These are phyloP conservation scores for Phytopythium kandeliae DNA, from an alignment of 352 stramenopile genomes.

Conservation along the genomic window DNA sequence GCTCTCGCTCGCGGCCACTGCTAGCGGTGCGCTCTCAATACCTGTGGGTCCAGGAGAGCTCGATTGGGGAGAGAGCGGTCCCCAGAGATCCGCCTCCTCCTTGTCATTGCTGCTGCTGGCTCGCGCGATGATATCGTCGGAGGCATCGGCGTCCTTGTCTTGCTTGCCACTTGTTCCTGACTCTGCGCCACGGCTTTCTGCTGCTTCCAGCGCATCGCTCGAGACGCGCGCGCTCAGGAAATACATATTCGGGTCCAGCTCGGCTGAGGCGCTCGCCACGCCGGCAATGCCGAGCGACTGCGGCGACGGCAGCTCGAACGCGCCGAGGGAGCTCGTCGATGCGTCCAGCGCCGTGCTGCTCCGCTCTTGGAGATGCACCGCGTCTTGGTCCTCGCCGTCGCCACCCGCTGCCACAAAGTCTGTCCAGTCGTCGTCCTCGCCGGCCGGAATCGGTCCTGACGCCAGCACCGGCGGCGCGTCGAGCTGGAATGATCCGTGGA, in stretches of 20 bases:
- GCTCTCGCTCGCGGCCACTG: not conserved
- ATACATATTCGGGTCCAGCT: slow-evolving; percentile 2
- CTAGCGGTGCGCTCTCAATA: not conserved
- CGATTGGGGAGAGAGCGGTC: not conserved
- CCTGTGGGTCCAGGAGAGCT: not conserved
- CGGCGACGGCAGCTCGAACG: slow-evolving; percentile 5
- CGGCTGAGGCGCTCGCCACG: not conserved
- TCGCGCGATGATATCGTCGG: not conserved
- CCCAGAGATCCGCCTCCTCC: not conserved
- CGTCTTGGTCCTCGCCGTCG: not conserved
- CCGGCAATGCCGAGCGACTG: slow-evolving; percentile 7
- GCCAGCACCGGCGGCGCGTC: not conserved
- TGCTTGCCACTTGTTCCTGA: too few relatives aligned
- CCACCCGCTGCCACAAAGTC: slow-evolving; percentile 4
- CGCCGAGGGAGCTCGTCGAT: not conserved
- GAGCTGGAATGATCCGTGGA: slow-evolving; percentile 22
- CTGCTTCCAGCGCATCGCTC: not conserved
- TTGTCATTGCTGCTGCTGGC: not conserved
- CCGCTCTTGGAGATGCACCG: too few relatives aligned
- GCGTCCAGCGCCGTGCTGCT: too few relatives aligned
- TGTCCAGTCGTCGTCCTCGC: slow-evolving; percentile 4
- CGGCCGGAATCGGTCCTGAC: not conserved
- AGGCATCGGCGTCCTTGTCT: not conserved
- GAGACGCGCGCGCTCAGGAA: slow-evolving; percentile 4
- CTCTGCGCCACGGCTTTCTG: too few relatives aligned